These are phyloP conservation scores for Paulownia fortunei DNA, from an alignment of 257 asterid species.

Conservation along the genomic window DNA sequence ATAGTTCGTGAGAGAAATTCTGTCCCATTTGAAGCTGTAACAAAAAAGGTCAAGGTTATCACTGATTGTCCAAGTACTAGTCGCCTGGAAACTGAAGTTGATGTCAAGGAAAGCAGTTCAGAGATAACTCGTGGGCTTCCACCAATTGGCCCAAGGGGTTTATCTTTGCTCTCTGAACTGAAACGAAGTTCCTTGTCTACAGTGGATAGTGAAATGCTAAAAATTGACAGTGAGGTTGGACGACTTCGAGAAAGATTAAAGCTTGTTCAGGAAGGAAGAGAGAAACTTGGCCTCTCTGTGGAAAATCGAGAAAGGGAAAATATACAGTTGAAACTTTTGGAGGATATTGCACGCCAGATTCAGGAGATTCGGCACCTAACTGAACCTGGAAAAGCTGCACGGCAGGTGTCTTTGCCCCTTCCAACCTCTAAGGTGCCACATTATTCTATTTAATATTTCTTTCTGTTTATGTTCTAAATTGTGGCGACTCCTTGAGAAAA, in stretches of 20 bases:
- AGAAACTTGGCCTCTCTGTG: slow-evolving; percentile 58
- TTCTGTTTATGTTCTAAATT: slow-evolving; percentile 3
- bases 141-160: slow-evolving; percentile 50
- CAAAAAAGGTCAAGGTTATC: slow-evolving; percentile 20
- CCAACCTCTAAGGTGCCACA: slow-evolving; percentile 66
- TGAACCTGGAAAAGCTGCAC: slow-evolving; percentile 51
- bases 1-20: slow-evolving; percentile 24
- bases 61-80: slow-evolving; percentile 33
- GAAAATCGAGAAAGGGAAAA: slow-evolving; percentile 63
- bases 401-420: slow-evolving; percentile 74
- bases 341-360: slow-evolving; percentile 70
- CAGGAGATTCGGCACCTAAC: slow-evolving; percentile 59
- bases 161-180: slow-evolving; percentile 37
- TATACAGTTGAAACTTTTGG: slow-evolving; percentile 65
- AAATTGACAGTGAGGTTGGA: slow-evolving; percentile 67
- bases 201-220: slow-evolving; percentile 60
- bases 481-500: neutral
- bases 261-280: slow-evolving; percentile 77
- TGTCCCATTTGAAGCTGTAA: slow-evolving; percentile 36
- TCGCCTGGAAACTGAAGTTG: slow-evolving; percentile 33
- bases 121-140: slow-evolving; percentile 59
- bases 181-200: slow-evolving; percentile 54
- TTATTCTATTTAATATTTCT: slow-evolving; percentile 6
- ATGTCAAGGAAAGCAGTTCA: slow-evolving; percentile 42
- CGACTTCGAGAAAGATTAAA: slow-evolving; percentile 67